Evolutionary conservation across 305 asterid genomes (phyloP), one percentile per base, ranked within the genome.

Genomic region (Rubia peregrina): DNA sequence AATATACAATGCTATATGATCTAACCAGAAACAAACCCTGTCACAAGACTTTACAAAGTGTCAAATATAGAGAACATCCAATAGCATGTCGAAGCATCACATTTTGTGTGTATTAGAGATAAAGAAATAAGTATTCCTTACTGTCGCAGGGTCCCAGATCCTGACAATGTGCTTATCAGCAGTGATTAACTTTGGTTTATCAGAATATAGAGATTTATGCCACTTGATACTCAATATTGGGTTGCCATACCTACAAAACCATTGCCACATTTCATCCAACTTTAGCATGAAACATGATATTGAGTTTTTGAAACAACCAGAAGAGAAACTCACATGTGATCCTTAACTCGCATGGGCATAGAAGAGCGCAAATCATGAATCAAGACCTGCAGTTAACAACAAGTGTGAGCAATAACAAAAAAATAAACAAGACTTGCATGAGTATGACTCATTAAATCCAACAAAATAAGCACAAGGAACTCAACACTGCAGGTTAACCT

Each of bases 121-220:
- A 68, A 33, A 66, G 63, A 73, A 36, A 65, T 66, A 69, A 73
- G 70, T 64, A 63, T 63, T 76, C 73, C 88, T 77, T 83, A 93
- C 95, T 60, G 95, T 93, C 48, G 82, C 84, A 71, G 91, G 89
- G 84, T 93, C 94, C 98, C 96, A 93, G 69, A 93, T 79, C 85
- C 96, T 83, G 81, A 90, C 97, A 55, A 84, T 83, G 83, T 90
- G 98, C 69, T 86, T 79, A 81, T 93, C 98, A 3, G 95, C 73
- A 72, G 95, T 84, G 62, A 93, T 86, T 81, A 93, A 71, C 79
- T 93, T 86, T 38, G 91, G 73, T 14, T 78, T 80, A 70, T 86
- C 85, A 43, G 94, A 82, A 83, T 90, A 88, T 30, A 89, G 84
- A 9, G 97, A 87, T 70, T 81, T 89, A 77, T 93, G 96, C 98